Evolutionary conservation across 768 basidiomycete species (phyloP), one percentile per base, ranked within the genome.

Genomic region (Clavulina sp.): DNA sequence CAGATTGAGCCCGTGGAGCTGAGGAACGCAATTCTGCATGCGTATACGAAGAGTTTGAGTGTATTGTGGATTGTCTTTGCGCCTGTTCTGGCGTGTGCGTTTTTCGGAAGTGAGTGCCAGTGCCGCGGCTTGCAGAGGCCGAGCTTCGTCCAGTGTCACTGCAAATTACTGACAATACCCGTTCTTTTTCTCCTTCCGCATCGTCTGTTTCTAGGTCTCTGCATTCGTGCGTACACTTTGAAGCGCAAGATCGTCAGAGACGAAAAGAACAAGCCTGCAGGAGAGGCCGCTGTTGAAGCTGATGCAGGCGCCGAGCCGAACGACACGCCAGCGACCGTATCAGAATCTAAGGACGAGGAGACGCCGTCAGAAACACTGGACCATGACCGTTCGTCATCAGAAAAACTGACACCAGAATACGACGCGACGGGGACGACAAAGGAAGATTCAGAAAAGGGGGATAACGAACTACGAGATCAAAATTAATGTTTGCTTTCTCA

Each of bases 1-100:
- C 28, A 33, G 16, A 53, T 55, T 46, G 13, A 46, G 43, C 41
- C 51, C 1, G 38, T 50, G 26, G 58, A 58, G n/a, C 52, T 60
- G 48, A 60, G 28, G 41, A 36, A 28, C 19, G 19, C 46, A 21
- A 51, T 57, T 3, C 38, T 52, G 7, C 30, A 47, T 19, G 50
- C 50, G 24, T 54, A 43, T 23, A 51, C 55, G 21, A 52, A 46
- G 38, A 52, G 51, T 33, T 40, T 56, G 16, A 48, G 51, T 5
- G 40, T 52, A 5, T 53, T 57, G 18, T 57, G 56, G 43, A n/a
- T n/a, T 24, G 43, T 26, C 9, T 46, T 13, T 24, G 23, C 18
- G 24, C 43, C 43, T 26, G 23, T 18, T 9, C 43, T 46, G 13
- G 1, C 1, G 13, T 13, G 9, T 46, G 18, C 13, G 23, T 46